Base-by-base conservation (phyloP, 495 filamentous ascomycete species). In the Ascobolus immersus region DNA sequence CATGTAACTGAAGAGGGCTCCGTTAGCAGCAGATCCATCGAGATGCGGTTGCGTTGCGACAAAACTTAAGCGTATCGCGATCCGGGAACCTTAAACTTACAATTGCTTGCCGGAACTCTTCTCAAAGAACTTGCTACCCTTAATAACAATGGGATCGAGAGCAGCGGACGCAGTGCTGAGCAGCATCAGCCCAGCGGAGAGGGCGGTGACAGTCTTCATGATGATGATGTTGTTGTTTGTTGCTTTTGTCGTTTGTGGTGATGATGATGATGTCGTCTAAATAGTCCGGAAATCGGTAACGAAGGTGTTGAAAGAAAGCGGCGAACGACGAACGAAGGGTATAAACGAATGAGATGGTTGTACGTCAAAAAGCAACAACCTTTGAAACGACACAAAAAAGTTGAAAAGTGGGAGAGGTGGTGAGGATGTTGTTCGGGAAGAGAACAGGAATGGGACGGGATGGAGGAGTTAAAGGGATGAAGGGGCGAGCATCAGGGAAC, bases 61-160 rank as follows among this genome's bases (percentile, higher is more conserved):
- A 25, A 7, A 25, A 25, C 22, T 25, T 7, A 25, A 0, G 25
- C 3, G 11, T 27, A 14, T 2, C 25, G 11, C 4, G 25, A 27
- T 4, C 11, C 6, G 5, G 25, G 25, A 7, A 27, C 11, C 11
- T 2, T 11, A 14, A 24, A 49, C 67, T 50, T 54, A 73, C 64
- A 96, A 96, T 58, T 96, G 71, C 11, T 64, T 67, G 32, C 67
- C 67, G 45, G 62, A 69, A 38, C 58, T 53, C 47, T 64, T 65
- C 52, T 64, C 69, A 52, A 92, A 93, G 59, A 79, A 80, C 45
- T 80, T 48, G 39, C 40, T 40, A 35, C 53, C 54, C 40, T 57
- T 56, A 59, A 73, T 69, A 36, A 73, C 45, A 41, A 80, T 74
- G 7, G 73, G 71, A 37, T 73, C 69, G 14, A 77, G 38, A 12